Conservation (phyloP, 257 asterid genomes). For the Cruciata laevipes region DNA sequence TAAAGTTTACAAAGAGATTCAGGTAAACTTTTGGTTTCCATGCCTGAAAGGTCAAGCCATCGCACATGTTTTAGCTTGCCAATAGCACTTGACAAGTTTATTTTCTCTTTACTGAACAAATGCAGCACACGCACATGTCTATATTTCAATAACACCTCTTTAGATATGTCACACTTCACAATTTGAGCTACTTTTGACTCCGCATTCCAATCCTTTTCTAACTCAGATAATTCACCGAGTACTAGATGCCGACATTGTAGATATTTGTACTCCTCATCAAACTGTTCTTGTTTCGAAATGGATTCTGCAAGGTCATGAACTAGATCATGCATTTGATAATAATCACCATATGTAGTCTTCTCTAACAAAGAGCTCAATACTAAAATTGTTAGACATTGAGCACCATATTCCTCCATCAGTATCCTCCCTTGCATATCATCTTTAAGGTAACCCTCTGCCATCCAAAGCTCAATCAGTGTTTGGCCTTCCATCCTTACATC, state of each 20-base stretch:
- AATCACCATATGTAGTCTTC: background rate
- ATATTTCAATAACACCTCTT: background rate
- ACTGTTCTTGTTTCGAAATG: conserved; percentile 6
- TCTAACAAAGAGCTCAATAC: conserved; percentile 23
- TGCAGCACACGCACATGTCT: conserved; percentile 1
- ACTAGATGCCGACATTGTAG: background rate
- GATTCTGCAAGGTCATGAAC: conserved; percentile 31
- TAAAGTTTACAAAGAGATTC: conserved; percentile 21
- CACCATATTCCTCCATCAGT: conserved; percentile 17
- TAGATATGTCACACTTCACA: background rate
- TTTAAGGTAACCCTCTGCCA: conserved; percentile 22
- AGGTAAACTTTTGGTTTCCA: background rate
- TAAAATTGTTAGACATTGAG: conserved; percentile 15
- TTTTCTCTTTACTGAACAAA: background rate
- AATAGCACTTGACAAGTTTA: background rate
- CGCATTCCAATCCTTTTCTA: background rate
- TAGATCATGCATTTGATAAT: conserved; percentile 10
- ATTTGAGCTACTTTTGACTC: background rate
- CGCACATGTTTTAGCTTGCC: conserved; percentile 18
- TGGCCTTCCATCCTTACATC: conserved; percentile 2
- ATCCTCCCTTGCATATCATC: background rate
- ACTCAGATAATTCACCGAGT: background rate
- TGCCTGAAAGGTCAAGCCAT: background rate
- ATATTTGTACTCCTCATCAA: no score
- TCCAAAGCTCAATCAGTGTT: conserved; percentile 11